phyloP scores from a whole-genome alignment of 345 rosid species.

The Kernera saxatilis region DNA sequence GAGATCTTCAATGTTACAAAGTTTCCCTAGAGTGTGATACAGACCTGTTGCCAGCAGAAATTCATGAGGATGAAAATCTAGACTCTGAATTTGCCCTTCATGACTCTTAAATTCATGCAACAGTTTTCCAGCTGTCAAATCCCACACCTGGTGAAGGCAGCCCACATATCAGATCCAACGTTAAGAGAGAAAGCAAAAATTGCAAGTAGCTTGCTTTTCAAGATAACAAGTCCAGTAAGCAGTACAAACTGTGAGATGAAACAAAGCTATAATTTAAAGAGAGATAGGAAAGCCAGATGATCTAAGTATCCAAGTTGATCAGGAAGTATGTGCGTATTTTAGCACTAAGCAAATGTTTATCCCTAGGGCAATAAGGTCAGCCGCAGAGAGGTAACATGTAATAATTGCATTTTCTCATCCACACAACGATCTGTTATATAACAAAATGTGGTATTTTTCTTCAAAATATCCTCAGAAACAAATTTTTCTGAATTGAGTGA shows the following conservation, averaged over 20 bases:
- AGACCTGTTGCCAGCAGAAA: conserved; percentile 94
- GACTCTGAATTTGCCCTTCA: conserved; percentile 89
- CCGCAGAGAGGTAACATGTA: neutral
- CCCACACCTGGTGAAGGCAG: conserved; percentile 71
- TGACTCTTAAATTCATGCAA: conserved; percentile 92
- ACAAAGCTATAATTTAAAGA: neutral
- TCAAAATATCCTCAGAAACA: neutral
- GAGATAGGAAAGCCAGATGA: neutral
- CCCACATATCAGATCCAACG: neutral
- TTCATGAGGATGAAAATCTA: conserved; percentile 98
- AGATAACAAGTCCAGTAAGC: neutral
- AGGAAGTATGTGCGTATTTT: neutral
- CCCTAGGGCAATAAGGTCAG: neutral
- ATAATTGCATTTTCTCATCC: neutral
- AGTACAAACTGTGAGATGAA: neutral
- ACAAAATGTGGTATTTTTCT: neutral
- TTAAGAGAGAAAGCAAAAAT: neutral
- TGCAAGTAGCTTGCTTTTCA: neutral
- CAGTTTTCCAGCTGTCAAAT: conserved; percentile 98
- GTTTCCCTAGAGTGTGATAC: conserved; percentile 4
- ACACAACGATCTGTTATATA: too few relatives aligned
- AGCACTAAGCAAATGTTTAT: neutral
- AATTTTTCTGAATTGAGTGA: too few relatives aligned
- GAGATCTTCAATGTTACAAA: neutral
- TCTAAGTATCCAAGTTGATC: conserved; percentile 3